phyloP scores from a whole-genome alignment of 1,284 basidiomycete species.

The Coniferiporia sulphurascens region DNA sequence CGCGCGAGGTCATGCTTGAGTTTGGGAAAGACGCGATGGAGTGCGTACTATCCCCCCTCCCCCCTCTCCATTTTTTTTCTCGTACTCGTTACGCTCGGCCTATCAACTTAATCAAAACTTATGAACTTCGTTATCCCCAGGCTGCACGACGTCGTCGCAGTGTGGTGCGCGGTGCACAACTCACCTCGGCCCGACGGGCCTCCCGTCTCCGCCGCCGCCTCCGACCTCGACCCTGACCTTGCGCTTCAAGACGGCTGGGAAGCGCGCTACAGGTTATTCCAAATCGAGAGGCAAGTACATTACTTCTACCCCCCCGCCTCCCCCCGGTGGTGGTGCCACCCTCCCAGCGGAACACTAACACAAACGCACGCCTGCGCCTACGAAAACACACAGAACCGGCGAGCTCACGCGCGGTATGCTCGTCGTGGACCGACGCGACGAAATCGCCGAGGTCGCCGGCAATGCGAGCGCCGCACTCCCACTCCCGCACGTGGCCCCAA shows the following conservation, averaged over 20 bases:
- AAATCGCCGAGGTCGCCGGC: conserved; percentile 37
- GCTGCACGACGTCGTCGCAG: conserved; percentile 75
- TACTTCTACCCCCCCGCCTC: no score
- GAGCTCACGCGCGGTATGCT: conserved; percentile 72
- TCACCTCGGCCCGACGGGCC: conserved; percentile 41
- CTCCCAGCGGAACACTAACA: no score
- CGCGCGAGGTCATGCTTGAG: conserved; percentile 64
- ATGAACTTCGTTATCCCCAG: neutral
- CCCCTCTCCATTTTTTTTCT: no score
- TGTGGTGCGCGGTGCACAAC: conserved; percentile 75
- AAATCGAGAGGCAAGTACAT: conserved; percentile 65
- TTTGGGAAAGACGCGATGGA: conserved; percentile 82
- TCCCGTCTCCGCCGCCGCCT: no score
- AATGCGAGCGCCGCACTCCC: no score
- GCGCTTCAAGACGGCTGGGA: conserved; percentile 47
- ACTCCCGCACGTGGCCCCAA: no score
- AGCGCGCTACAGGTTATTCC: conserved; percentile 48
- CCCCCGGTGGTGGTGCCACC: no score
- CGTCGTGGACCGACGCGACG: conserved; percentile 57
- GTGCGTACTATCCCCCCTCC: conserved; percentile 15
- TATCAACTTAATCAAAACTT: neutral
- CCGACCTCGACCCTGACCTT: conserved; percentile 26
- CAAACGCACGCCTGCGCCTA: no score
- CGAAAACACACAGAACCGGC: conserved; percentile 33
- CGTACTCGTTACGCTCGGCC: neutral